Evolutionary conservation across 768 basidiomycete genomes (phyloP).

Genomic region (Coprinopsis marcescibilis): DNA sequence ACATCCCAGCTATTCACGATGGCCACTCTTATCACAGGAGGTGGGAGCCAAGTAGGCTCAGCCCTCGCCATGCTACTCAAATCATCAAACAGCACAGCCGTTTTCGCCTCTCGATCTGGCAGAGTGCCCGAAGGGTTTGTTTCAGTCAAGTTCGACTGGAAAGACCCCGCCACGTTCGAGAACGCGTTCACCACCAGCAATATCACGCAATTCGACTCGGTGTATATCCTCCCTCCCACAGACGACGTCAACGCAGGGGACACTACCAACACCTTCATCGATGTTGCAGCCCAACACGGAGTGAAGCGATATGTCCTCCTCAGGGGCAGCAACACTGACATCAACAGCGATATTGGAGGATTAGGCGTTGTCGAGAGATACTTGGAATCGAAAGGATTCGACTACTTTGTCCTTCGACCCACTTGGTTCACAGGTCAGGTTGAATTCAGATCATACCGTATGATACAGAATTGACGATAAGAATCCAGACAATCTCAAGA

Average conservation of each 20-base stretch:
- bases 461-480: too few relatives aligned
- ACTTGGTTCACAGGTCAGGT: conserved; percentile 22
- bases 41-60: conserved; percentile 19
- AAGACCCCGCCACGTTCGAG: conserved; percentile 16
- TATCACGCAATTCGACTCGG: conserved; percentile 12
- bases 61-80: conserved; percentile 16
- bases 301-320: conserved; percentile 22
- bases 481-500: too few relatives aligned
- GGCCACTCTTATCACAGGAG: conserved; percentile 16
- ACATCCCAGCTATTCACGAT: too few relatives aligned
- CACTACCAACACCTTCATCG: conserved; percentile 18
- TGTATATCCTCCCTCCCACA: conserved; percentile 19
- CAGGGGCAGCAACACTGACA: conserved; percentile 10
- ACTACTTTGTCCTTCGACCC: conserved; percentile 20
- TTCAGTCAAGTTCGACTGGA: conserved; percentile 21
- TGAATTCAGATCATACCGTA: too few relatives aligned
- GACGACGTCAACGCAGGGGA: conserved; percentile 11
- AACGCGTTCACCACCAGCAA: conserved; percentile 14
- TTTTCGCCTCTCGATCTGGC: neutral
- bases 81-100: neutral
- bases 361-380: neutral
- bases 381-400: conserved; percentile 10
- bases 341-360: neutral
- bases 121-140: conserved; percentile 14
- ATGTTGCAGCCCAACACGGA: conserved; percentile 17